Evolutionary conservation across 805 yeast species (phyloP).

Genomic region (Monosporozyma aerobia): DNA sequence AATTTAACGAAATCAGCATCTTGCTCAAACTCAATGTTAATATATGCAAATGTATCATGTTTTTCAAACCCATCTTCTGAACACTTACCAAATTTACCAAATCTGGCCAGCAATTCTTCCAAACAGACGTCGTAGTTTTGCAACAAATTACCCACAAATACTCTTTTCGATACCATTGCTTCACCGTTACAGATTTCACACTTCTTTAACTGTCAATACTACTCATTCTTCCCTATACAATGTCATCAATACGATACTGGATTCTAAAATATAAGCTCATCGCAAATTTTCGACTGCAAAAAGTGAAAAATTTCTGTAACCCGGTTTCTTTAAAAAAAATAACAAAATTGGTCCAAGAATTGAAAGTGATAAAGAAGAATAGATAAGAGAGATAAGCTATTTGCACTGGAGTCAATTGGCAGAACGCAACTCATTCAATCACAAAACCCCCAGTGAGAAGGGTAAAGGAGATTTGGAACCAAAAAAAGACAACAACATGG

Average conservation of each 20-base stretch:
- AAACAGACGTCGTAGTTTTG: conserved; percentile 21
- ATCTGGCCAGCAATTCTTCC: conserved; percentile 42
- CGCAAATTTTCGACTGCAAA: conserved; percentile 1
- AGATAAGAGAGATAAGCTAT: neutral
- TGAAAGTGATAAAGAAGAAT: neutral
- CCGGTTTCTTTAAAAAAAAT: neutral
- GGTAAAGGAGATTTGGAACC: neutral
- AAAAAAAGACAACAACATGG: neutral
- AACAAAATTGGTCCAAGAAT: neutral
- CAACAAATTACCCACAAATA: conserved; percentile 26
- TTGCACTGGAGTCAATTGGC: neutral
- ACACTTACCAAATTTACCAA: conserved; percentile 52
- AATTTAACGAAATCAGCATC: conserved; percentile 35
- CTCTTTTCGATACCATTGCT: conserved; percentile 13
- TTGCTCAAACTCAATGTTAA: conserved; percentile 45
- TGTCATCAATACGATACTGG: neutral
- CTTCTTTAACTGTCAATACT: neutral
- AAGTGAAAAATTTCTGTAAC: conserved; percentile 1
- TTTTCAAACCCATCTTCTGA: conserved; percentile 45
- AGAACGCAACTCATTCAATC: neutral
- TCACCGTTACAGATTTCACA: conserved; percentile 3
- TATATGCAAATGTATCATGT: conserved; percentile 51
- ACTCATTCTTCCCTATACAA: neutral
- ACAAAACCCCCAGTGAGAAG: neutral
- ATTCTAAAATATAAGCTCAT: conserved; percentile 1